Conservation (phyloP, 768 basidiomycete genomes). For the Podaxis sp. region DNA sequence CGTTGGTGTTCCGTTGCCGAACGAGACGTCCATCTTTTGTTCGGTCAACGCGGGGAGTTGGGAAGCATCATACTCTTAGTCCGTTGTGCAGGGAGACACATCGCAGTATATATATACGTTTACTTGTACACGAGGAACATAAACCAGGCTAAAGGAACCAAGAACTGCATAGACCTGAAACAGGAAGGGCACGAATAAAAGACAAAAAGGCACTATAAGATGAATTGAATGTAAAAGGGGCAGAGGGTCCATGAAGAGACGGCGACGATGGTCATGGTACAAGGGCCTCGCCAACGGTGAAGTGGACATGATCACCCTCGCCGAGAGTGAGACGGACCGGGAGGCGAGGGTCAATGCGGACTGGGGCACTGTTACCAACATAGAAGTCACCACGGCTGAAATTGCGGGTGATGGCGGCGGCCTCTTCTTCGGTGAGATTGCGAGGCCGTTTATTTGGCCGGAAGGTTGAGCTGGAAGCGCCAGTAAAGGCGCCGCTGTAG, state of each 20-base stretch:
- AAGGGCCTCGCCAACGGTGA: conserved; percentile 47
- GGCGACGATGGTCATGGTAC: conserved; percentile 24
- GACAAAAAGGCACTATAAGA: not conserved
- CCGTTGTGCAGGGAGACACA: not conserved
- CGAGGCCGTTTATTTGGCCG: conserved; percentile 80
- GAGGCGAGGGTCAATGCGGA: conserved; percentile 79
- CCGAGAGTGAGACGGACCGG: conserved; percentile 79
- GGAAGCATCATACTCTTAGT: not conserved
- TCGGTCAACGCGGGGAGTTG: not conserved
- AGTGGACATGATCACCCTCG: conserved; percentile 81
- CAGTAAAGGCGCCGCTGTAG: conserved; percentile 67
- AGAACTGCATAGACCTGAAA: not conserved
- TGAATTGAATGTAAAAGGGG: no score
- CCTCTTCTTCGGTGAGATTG: conserved; percentile 79
- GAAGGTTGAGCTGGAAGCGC: conserved; percentile 73
- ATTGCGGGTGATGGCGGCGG: conserved; percentile 80
- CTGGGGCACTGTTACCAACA: conserved; percentile 77
- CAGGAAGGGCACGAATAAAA: not conserved
- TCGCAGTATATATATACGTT: not conserved
- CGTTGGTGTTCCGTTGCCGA: conserved; percentile 4
- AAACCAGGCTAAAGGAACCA: not conserved
- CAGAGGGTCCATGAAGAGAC: not conserved
- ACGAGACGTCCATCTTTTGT: not conserved
- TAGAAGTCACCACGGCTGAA: conserved; percentile 83
- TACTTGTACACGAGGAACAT: conserved; percentile 5